phyloP scores from a whole-genome alignment of 495 filamentous ascomycete species.

The Talaromyces wortmannii region DNA sequence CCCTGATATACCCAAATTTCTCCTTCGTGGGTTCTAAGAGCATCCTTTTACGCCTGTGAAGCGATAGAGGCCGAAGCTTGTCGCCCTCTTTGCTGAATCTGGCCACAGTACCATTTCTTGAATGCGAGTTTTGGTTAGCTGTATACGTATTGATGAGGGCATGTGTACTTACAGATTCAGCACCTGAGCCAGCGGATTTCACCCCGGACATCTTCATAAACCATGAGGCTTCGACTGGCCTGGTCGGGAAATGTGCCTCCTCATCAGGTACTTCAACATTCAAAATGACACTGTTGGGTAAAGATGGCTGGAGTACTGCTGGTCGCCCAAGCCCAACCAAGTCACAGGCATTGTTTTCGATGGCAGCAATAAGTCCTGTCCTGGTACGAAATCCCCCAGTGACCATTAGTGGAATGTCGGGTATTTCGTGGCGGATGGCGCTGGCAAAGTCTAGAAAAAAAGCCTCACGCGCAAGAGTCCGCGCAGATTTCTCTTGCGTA shows the following conservation, averaged over 20 bases:
- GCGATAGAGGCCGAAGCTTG: too few species aligned
- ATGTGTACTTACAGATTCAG: background rate
- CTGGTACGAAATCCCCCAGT: too few species aligned
- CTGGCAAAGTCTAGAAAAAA: too few species aligned
- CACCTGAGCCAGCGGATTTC: background rate
- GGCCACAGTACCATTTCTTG: background rate
- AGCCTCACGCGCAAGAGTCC: too few species aligned
- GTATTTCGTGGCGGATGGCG: too few species aligned
- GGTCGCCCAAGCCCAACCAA: conserved; percentile 51
- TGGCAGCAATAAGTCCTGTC: too few species aligned
- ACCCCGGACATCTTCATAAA: background rate
- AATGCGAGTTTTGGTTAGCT: background rate
- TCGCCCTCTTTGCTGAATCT: background rate
- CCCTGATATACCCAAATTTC: too few species aligned
- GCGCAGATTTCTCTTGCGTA: too few species aligned
- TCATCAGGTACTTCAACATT: conserved; percentile 43
- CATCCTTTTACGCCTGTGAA: too few species aligned
- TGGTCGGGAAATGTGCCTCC: conserved; percentile 26
- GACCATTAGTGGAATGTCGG: too few species aligned
- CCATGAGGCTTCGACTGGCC: background rate
- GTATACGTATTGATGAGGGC: background rate
- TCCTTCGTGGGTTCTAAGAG: too few species aligned
- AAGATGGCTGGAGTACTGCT: conserved; percentile 37
- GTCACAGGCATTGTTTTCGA: too few species aligned
- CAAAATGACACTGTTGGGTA: conserved; percentile 42